phyloP scores from a whole-genome alignment of 2,329 filamentous ascomycete genomes.

The Microsporum ferrugineum region DNA sequence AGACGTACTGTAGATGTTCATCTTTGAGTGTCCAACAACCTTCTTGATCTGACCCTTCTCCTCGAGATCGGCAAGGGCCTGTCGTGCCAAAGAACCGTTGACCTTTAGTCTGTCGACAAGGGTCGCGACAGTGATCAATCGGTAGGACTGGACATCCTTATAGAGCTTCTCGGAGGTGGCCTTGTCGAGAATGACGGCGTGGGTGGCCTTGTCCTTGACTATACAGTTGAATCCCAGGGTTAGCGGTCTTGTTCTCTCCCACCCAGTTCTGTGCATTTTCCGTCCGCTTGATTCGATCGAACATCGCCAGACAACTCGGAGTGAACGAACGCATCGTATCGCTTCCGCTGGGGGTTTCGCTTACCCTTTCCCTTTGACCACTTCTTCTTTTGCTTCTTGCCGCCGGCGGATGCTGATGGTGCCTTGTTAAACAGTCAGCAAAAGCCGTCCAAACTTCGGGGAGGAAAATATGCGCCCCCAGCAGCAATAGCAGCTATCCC shows the following conservation, averaged over 20 bases:
- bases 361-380: constrained; percentile 48
- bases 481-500: neutral
- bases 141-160: constrained; percentile 99
- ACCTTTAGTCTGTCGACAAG: constrained; percentile 99
- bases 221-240: constrained; percentile 25
- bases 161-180: constrained; percentile 92
- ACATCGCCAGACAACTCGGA: neutral
- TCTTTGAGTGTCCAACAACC: constrained; percentile 89
- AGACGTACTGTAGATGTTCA: constrained; percentile 93
- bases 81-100: constrained; percentile 91
- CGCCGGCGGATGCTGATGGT: constrained; percentile 37
- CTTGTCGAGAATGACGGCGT: constrained; percentile 98
- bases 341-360: constrained; percentile 12
- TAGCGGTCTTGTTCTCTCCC: constrained; percentile 9
- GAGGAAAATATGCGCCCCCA: neutral
- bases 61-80: constrained; percentile 84
- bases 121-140: constrained; percentile 94
- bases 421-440: constrained; percentile 23
- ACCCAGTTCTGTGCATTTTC: neutral
- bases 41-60: constrained; percentile 98
- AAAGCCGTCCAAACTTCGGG: neutral
- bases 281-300: neutral
- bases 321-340: neutral
- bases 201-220: constrained; percentile 99
- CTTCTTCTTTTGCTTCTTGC: constrained; percentile 47